Percentiles rank a stretch among this genome's conserved stretches.
Conservation (phyloP, 768 basidiomycete genomes). For the Boletus rufocinnamomeus region DNA sequence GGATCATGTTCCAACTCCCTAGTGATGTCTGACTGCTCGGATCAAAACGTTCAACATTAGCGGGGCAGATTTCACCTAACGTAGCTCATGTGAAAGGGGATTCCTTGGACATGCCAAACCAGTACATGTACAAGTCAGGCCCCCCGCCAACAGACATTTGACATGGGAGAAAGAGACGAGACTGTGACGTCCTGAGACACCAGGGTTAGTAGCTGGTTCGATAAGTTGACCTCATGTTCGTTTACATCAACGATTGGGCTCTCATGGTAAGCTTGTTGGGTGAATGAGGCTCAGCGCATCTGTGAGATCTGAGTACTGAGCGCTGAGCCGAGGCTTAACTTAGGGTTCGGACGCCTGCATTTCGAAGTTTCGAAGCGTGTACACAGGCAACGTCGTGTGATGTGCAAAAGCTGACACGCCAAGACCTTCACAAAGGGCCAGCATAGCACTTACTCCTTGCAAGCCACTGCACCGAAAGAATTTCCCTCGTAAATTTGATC, state of each 20-base stretch:
- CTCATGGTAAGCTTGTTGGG: background rate
- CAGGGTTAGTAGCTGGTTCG: too few species aligned
- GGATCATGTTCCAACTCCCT: too few species aligned
- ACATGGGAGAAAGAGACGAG: conserved; percentile 2
- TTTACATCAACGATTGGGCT: background rate
- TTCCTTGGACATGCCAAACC: background rate
- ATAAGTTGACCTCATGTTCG: background rate
- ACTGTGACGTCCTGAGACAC: background rate
- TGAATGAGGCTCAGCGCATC: background rate
- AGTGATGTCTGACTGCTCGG: background rate
- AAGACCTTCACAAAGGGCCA: background rate
- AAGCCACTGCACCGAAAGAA: background rate
- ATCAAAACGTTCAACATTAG: background rate
- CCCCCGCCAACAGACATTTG: background rate
- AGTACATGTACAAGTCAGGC: background rate
- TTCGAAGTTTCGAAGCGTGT: background rate
- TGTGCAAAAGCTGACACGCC: background rate
- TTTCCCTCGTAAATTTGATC: background rate
- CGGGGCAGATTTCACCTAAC: background rate
- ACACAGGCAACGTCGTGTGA: background rate
- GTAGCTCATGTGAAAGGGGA: background rate
- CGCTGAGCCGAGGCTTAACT: background rate
- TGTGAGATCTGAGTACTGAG: background rate
- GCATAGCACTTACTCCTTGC: background rate
- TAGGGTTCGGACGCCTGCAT: too few species aligned